A percentile compares a stretch with the other conserved stretches of the same genome.
Evolutionary conservation across 1,284 basidiomycete species (phyloP).

Genomic region (Mycena sp.): DNA sequence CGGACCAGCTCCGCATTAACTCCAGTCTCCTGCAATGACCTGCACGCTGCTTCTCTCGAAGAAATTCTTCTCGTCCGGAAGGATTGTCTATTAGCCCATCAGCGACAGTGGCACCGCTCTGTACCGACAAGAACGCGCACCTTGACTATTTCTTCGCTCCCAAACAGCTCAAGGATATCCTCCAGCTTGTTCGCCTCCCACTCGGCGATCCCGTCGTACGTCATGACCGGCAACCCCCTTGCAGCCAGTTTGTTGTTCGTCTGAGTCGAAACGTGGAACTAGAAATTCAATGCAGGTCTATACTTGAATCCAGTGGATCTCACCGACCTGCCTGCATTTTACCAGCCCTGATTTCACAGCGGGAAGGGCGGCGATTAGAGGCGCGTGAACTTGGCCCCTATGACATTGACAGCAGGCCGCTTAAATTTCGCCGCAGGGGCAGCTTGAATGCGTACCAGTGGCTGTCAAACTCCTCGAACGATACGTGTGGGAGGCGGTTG

Average conservation of each 20-base stretch:
- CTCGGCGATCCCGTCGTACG: slow-evolving; percentile 19
- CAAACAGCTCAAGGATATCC: slow-evolving; percentile 10
- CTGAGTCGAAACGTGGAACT: slow-evolving; percentile 20
- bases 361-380: too few species aligned
- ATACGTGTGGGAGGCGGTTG: slow-evolving; percentile 20
- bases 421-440: slow-evolving; percentile 21
- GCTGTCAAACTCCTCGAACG: slow-evolving; percentile 23
- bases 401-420: neutral
- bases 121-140: neutral
- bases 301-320: neutral
- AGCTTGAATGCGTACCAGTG: slow-evolving; percentile 22
- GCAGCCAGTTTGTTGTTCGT: slow-evolving; percentile 13
- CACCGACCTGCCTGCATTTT: too few species aligned
- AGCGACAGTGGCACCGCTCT: too few species aligned
- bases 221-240: slow-evolving; percentile 1
- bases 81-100: too few species aligned
- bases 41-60: slow-evolving; percentile 23
- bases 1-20: neutral
- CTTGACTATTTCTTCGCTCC: slow-evolving; percentile 3
- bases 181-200: slow-evolving; percentile 9
- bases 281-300: neutral
- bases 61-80: slow-evolving; percentile 27
- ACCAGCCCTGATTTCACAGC: too few species aligned
- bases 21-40: slow-evolving; percentile 15
- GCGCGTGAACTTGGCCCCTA: too few species aligned